Evolutionary conservation across 192 early-diverging fungal species (phyloP), one percentile per base, ranked within the genome.

Genomic region (Haplosporangium gracile): DNA sequence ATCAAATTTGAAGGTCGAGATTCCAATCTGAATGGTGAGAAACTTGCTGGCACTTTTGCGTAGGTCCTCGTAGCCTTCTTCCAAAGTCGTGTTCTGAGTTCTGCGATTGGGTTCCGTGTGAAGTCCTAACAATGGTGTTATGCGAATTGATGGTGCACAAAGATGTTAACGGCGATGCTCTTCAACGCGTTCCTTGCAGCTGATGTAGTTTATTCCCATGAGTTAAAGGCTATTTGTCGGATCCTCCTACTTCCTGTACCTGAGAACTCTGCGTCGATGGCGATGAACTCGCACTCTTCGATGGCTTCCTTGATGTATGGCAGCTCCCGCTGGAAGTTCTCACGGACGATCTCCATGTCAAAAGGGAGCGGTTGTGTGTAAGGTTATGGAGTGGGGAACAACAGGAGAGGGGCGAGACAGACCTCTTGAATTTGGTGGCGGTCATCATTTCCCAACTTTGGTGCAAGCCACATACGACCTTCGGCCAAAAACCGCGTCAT

Each of bases 231-330:
- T 53, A 4, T 36, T 0, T 40, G 29, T 39, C 16, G 18, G 26
- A 5, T 71, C 8, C 49, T 45, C n/a, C n/a, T 24, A 22, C 24
- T 26, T 65, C 60, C 26, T 39, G 72, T 80, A 92, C 96, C 96
- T 40, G 96, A 93, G 16, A 97, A 92, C 85, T 97, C 96, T 13
- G 94, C 93, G 83, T 97, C 96, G 42, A 97, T 88, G 13, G 95
- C 92, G 65, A 97, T 90, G 76, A 96, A 95, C 75, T 96, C 95
- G 34, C 91, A 90, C 72, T 88, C 90, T 1, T 82, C 34, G 75
- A 97, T 94, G 22, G 95, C 93, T 36, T 93, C 83, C 79, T 89
- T 74, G 43, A 97, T 91, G 26, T 69, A 79, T 22, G 92, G 92
- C 40, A 95, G 90, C 13, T 88, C 57, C 10, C 81, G 86, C 45